phyloP scores from a whole-genome alignment of 2,329 filamentous ascomycete genomes.

The Coniochaeta sp. region DNA sequence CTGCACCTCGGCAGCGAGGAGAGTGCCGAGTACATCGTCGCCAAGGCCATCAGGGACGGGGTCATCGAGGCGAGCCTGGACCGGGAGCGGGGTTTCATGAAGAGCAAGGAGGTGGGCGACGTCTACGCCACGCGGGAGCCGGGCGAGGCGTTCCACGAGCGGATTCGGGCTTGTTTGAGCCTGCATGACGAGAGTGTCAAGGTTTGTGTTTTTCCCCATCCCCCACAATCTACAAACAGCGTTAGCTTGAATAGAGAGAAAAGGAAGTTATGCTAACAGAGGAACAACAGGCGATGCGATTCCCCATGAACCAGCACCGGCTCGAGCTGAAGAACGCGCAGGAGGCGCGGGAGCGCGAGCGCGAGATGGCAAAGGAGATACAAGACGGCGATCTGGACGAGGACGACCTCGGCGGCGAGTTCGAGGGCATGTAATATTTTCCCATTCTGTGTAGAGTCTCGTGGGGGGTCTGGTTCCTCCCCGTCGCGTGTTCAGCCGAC shows the following conservation, averaged over 20 bases:
- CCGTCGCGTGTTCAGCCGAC: neutral
- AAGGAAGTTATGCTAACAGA: slow-evolving; percentile 14
- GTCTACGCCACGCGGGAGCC: slow-evolving; percentile 95
- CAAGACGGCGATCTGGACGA: slow-evolving; percentile 96
- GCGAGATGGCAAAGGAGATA: slow-evolving; percentile 97
- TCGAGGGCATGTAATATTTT: slow-evolving; percentile 76
- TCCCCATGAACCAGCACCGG: slow-evolving; percentile 98
- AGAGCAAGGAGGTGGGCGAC: slow-evolving; percentile 93
- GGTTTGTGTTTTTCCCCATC: slow-evolving; percentile 41
- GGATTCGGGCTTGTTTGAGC: slow-evolving; percentile 83
- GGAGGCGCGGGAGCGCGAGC: slow-evolving; percentile 92
- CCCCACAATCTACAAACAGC: neutral
- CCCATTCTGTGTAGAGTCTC: neutral
- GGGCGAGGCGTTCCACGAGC: slow-evolving; percentile 94
- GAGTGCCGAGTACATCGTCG: slow-evolving; percentile 97
- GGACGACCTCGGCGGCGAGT: slow-evolving; percentile 90
- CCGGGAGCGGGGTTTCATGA: slow-evolving; percentile 94
- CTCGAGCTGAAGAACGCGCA: slow-evolving; percentile 97
- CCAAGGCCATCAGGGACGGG: slow-evolving; percentile 94
- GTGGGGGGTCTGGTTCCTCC: neutral
- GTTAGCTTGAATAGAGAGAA: neutral
- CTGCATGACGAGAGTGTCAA: slow-evolving; percentile 98
- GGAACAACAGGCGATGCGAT: slow-evolving; percentile 75
- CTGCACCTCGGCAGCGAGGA: slow-evolving; percentile 91
- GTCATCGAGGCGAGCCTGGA: slow-evolving; percentile 95